Evolutionary conservation across 1,139 yeast species (phyloP).

Genomic region (Pichia sp.): DNA sequence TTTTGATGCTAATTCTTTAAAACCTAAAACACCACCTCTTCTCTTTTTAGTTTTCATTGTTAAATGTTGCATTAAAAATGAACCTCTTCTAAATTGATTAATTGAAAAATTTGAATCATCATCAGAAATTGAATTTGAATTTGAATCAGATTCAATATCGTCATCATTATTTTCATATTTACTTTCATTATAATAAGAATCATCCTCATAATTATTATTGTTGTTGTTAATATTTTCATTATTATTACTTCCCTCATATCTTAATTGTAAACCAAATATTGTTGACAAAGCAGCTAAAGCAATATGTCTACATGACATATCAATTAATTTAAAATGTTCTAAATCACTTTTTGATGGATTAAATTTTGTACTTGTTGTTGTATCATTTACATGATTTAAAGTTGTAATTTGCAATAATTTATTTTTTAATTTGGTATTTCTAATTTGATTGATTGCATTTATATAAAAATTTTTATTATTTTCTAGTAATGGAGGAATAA

Average conservation of each 20-base stretch:
- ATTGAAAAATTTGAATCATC: neutral
- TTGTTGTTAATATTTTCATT: neutral
- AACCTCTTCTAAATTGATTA: slow-evolving; percentile 6
- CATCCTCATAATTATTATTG: neutral
- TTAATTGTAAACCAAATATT: slow-evolving; percentile 35
- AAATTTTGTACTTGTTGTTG: neutral
- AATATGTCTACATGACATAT: slow-evolving; percentile 76
- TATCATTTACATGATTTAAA: neutral
- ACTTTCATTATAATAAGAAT: neutral
- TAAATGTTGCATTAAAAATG: slow-evolving; percentile 12
- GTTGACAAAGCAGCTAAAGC: slow-evolving; percentile 59
- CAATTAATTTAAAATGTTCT: slow-evolving; percentile 66
- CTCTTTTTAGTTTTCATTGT: slow-evolving; percentile 46
- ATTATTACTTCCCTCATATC: neutral
- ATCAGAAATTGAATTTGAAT: neutral
- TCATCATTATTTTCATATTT: neutral
- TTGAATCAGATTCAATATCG: neutral
- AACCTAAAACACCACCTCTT: slow-evolving; percentile 84
- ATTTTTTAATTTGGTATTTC: slow-evolving; percentile 18
- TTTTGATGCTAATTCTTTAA: slow-evolving; percentile 81
- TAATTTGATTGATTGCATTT: slow-evolving; percentile 16
- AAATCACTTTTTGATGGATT: slow-evolving; percentile 46
- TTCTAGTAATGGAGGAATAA: slow-evolving; percentile 44
- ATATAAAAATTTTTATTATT: slow-evolving; percentile 38
- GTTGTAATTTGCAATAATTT: slow-evolving; percentile 11